Base-by-base conservation (phyloP, 257 asterid species). In the Anisodus tanguticus region DNA sequence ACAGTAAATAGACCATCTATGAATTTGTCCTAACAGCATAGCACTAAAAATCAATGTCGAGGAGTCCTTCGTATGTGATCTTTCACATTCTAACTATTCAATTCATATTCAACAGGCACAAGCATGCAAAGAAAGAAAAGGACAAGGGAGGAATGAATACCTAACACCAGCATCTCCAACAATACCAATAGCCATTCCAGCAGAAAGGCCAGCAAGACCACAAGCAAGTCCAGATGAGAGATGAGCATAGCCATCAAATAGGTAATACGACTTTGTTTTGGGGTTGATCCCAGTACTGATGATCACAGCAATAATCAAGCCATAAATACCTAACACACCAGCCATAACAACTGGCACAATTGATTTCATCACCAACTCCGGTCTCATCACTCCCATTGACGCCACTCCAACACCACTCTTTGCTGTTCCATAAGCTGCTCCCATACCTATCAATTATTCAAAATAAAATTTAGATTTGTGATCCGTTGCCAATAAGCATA, bases 101-200 rank as follows among this genome's bases (percentile, higher is more conserved):
- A 49, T 22, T 49, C 1, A 22, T 0, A 19, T 31, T 74, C 80
- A 74, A 74, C 80, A 74, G 19, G 12, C 11, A 49, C n/a, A 11
- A 69, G 6, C 17, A 9, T 13, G 22, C 58, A 55, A 83, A 12
- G 13, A 17, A 43, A 59, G 7, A 69, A 62, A 9, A 83, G 6
- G 8, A 2, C 22, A 70, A 71, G 19, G 11, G 17, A 84, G 47
- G 4, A 70, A 84, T 92, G 12, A 81, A 49, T 49, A 93, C 97
- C 97, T 92, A 60, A 93, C 97, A 87, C 97, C 97, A 79, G 93
- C 97, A 89, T 93, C 97, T 15, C 97, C 97, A n/a, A 93, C 97
- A 22, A 93, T 93, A 41, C 97, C 97, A 57, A 93, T 93, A 79
- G 97, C 97, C 97, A 93, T 93, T 31, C 97, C 97, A 79, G 97